Evolutionary conservation across 2,329 filamentous ascomycete species (phyloP).

Genomic region (Microcyclospora pomicola): DNA sequence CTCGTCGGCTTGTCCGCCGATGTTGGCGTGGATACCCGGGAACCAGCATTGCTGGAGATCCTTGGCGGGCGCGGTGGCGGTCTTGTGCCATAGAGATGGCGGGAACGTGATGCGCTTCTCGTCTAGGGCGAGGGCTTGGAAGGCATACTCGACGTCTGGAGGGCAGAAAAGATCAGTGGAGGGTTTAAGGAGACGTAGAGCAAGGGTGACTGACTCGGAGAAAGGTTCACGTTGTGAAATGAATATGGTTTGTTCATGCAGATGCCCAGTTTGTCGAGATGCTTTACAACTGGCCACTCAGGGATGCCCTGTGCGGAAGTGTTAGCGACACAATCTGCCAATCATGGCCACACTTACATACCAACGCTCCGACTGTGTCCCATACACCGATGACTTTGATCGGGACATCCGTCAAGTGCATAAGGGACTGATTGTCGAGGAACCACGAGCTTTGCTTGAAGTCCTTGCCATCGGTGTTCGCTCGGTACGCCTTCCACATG

Average conservation of each 20-base stretch:
- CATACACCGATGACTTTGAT: slow-evolving; percentile 28
- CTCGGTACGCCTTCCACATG: slow-evolving; percentile 6
- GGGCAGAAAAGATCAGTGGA: slow-evolving; percentile 18
- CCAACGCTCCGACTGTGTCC: slow-evolving; percentile 19
- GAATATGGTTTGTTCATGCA: slow-evolving; percentile 14
- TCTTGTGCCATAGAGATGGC: slow-evolving; percentile 19
- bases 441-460: slow-evolving; percentile 6
- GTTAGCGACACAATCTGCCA: no score
- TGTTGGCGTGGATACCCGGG: slow-evolving; percentile 27
- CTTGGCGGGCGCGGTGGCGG: slow-evolving; percentile 20
- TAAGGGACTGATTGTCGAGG: slow-evolving; percentile 1
- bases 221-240: slow-evolving; percentile 31
- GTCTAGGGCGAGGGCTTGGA: no score
- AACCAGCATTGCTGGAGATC: slow-evolving; percentile 31
- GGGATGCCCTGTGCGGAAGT: no score
- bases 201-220: slow-evolving; percentile 9
- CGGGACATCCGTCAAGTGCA: slow-evolving; percentile 6
- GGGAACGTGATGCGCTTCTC: no score
- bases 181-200: background rate
- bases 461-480: background rate
- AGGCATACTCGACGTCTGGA: slow-evolving; percentile 8
- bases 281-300: slow-evolving; percentile 18
- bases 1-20: slow-evolving; percentile 21
- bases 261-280: slow-evolving; percentile 11
- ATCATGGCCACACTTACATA: no score